Evolutionary conservation across 2,329 filamentous ascomycete species (phyloP), one percentile per base, ranked within the genome.

Genomic region (Tolypocladium tundrense): DNA sequence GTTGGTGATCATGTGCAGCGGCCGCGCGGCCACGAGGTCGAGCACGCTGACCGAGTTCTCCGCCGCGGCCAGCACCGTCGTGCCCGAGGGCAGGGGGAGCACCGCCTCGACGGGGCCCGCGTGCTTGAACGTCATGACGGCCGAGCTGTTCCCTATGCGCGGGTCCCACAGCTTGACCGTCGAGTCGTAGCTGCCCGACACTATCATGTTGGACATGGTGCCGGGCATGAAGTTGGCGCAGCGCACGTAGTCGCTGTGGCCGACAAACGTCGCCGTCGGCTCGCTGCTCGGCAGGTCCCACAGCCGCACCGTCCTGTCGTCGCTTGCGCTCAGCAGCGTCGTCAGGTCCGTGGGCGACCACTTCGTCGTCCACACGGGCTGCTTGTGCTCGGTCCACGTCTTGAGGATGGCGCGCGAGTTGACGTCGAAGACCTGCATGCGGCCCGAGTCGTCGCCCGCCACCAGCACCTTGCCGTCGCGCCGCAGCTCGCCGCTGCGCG

Each of bases 141-240:
- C 78, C 37, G 72, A 79, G 67, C 74, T 80, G 68, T 72, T 83
- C 63, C 86, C 84, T 41, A 86, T 84, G 64, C 94, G 82, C 1
- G 92, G 87, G 75, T 99, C 94, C 94, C 94, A 99, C 27, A 99
- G 75, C 62, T 89, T 86, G 55, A 97, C 93, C 0, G 92, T 97
- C 61, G 90, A 85, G 73, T 99, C 94, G 75, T 99, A 99, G 73
- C 90, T 92, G 54, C 95, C 94, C 11, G 91, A 95, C 1, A 95
- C 85, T 19, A 97, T 71, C 71, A 96, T 81, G 67, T 88, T 87
- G 77, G 87, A 85, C 72, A 80, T 82, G 16, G 77, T 79, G 13
- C 82, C 83, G 6, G 91, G 90, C 82, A 99, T 87, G 73, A 95
- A 99, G 55, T 83, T 82, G 60, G 91, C 94, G 63, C 84, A 86